These are phyloP conservation scores for Prunus mira DNA, from an alignment of 306 rosid species.

Conservation along the genomic window DNA sequence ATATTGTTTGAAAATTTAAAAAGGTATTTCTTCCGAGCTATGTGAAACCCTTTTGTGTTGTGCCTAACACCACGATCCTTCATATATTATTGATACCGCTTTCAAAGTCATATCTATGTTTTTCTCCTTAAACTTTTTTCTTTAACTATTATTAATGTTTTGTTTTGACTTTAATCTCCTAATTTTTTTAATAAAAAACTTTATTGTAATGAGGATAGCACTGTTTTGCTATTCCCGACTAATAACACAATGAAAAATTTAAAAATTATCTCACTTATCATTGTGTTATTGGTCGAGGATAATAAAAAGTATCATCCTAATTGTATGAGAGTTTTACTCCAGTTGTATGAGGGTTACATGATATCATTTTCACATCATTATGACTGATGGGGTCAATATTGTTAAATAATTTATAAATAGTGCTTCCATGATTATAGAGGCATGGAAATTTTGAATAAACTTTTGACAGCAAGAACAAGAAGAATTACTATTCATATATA, in stretches of 20 bases:
- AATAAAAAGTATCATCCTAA: no score
- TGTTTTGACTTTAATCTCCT: not conserved
- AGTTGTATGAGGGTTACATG: not conserved
- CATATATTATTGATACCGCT: not conserved
- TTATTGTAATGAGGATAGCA: no score
- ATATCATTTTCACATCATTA: not conserved
- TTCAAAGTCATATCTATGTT: not conserved
- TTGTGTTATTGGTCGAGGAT: no score
- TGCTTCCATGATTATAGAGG: not conserved
- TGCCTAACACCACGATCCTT: not conserved
- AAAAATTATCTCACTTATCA: no score
- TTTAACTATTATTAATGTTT: not conserved
- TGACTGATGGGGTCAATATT: not conserved
- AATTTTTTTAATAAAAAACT: no score
- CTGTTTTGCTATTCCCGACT: rapidly evolving
- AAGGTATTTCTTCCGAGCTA: not conserved
- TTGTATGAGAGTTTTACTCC: no score
- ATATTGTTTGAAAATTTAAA: not conserved
- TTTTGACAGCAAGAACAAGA: not conserved
- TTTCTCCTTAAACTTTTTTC: not conserved
- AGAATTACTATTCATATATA: no score
- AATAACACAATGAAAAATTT: no score
- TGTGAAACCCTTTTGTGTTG: not conserved
- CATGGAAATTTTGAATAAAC: not conserved
- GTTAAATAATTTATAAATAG: not conserved